Evolutionary conservation across 164 flowering plant genomes (phyloP).

Genomic region (Magnolia sinica): DNA sequence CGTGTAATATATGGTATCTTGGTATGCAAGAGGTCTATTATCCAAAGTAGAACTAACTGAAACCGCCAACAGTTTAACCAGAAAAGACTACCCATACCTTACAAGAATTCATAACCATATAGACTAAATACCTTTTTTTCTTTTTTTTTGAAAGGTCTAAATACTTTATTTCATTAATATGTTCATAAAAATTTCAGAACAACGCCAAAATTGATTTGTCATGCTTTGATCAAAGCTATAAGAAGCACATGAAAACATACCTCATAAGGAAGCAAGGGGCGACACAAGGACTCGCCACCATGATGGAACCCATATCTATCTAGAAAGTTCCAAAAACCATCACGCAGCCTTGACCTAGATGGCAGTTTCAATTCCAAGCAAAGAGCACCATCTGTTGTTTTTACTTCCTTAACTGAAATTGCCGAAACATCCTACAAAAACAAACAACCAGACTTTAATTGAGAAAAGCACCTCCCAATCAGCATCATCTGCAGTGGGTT

Average conservation of each 20-base stretch:
- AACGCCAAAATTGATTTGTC: neutral
- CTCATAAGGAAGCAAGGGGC: conserved; percentile 84
- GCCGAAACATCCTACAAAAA: conserved; percentile 25
- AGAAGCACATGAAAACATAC: conserved; percentile 31
- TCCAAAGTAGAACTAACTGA: neutral
- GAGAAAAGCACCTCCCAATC: neutral
- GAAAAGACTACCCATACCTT: neutral
- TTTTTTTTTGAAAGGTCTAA: no score
- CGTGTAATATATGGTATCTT: no score
- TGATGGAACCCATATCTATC: conserved; percentile 78
- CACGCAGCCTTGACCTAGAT: conserved; percentile 30
- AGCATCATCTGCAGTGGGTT: neutral
- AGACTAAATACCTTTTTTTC: neutral
- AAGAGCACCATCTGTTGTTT: conserved; percentile 51
- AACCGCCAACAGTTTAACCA: neutral
- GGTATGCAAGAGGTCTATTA: neutral
- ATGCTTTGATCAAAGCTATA: neutral
- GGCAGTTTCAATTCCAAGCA: conserved; percentile 61
- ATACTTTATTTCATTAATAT: neutral
- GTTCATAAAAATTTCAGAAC: neutral
- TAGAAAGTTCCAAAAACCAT: conserved; percentile 69
- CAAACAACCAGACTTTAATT: neutral
- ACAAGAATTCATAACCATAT: neutral
- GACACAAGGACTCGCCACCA: conserved; percentile 32
- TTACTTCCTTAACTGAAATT: conserved; percentile 51